Conservation (phyloP, 148 eudicot species). For the Amaranthus palmeri region DNA sequence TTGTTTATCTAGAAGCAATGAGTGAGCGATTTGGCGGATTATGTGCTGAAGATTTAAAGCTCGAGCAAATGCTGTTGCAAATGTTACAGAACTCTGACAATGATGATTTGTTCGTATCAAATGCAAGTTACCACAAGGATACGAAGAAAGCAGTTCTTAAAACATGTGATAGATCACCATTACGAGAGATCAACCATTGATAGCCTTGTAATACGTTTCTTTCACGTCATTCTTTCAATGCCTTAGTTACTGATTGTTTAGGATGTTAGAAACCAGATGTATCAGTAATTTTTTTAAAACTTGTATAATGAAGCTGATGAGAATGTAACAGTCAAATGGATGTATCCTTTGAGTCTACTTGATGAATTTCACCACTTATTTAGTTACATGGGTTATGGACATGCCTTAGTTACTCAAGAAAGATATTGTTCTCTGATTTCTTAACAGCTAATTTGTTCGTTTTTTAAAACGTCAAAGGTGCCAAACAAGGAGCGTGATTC, state of each 20-base stretch:
- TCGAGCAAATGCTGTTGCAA: slow-evolving; percentile 36
- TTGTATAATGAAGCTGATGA: no score
- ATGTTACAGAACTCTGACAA: slow-evolving; percentile 20
- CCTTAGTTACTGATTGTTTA: slow-evolving; percentile 4
- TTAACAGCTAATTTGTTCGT: no score
- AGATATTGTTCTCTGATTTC: no score
- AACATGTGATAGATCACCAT: slow-evolving; percentile 40
- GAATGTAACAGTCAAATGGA: no score
- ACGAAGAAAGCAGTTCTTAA: slow-evolving; percentile 26
- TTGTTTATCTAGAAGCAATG: slow-evolving; percentile 34
- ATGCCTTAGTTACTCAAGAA: no score
- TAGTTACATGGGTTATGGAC: no score
- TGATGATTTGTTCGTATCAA: neutral
- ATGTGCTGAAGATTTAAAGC: slow-evolving; percentile 35
- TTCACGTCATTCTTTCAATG: neutral
- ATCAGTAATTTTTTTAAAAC: no score
- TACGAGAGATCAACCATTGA: slow-evolving; percentile 42
- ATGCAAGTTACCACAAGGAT: slow-evolving; percentile 1
- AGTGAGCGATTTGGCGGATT: slow-evolving; percentile 29
- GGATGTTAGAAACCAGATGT: neutral
- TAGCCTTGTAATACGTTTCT: neutral
- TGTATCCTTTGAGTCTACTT: no score
- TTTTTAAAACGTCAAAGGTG: no score
- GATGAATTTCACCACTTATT: no score
- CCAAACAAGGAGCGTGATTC: no score